These are phyloP conservation scores for Babjeviella inositovora DNA, from an alignment of 805 yeast species.

Conservation along the genomic window DNA sequence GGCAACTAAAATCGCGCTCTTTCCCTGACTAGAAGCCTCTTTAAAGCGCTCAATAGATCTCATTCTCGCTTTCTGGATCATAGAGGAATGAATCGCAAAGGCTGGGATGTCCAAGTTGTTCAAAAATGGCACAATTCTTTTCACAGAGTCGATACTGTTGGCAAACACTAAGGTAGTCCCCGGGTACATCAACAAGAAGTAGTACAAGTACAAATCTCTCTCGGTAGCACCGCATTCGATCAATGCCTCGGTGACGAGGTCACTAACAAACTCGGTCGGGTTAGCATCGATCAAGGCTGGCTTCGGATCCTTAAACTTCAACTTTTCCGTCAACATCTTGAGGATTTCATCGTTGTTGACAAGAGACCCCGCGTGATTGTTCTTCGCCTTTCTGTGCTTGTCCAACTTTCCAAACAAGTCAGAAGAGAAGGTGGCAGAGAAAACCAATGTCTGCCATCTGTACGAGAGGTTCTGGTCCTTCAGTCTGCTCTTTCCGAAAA, in stretches of 20 bases:
- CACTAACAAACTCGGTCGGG: slow-evolving; percentile 68
- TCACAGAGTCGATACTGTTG: slow-evolving; percentile 90
- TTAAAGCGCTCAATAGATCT: slow-evolving; percentile 73
- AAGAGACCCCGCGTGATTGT: slow-evolving; percentile 14
- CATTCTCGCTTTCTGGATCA: slow-evolving; percentile 89
- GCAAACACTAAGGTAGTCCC: slow-evolving; percentile 87
- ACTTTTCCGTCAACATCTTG: slow-evolving; percentile 46
- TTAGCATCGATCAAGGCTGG: slow-evolving; percentile 75
- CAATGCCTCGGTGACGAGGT: slow-evolving; percentile 65
- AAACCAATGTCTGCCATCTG: slow-evolving; percentile 76
- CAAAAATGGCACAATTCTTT: slow-evolving; percentile 65
- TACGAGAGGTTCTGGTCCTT: slow-evolving; percentile 14
- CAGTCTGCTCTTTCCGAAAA: slow-evolving; percentile 35
- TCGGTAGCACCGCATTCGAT: slow-evolving; percentile 86
- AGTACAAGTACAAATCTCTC: slow-evolving; percentile 80
- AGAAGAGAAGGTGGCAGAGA: slow-evolving; percentile 83
- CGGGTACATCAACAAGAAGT: slow-evolving; percentile 72
- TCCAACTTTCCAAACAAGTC: slow-evolving; percentile 69
- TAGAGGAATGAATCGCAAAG: slow-evolving; percentile 78
- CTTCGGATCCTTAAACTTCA: slow-evolving; percentile 48
- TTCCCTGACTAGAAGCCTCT: slow-evolving; percentile 25
- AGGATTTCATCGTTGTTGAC: slow-evolving; percentile 44
- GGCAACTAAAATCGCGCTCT: slow-evolving; percentile 61
- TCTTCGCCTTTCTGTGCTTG: slow-evolving; percentile 13
- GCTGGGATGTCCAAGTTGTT: slow-evolving; percentile 52